Percentiles rank a stretch among this genome's conserved stretches.
Evolutionary conservation across 495 filamentous ascomycete genomes (phyloP).

Genomic region (Umbilicaria muhlenbergii): DNA sequence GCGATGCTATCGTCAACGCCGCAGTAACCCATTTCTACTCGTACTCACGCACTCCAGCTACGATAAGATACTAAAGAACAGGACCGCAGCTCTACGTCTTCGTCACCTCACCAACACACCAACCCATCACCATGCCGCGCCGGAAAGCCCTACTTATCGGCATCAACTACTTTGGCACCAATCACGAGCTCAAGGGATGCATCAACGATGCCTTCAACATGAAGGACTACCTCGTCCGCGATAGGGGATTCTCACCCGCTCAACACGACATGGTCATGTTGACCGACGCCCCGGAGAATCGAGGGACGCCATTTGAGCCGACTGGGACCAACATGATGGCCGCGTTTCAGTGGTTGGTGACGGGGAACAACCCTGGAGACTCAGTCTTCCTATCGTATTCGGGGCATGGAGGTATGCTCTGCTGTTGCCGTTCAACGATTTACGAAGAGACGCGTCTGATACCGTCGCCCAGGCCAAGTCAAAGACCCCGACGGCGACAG

Average conservation of each 20-base stretch:
- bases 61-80: too few species aligned
- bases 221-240: slow-evolving; percentile 24
- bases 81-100: too few species aligned
- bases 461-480: slow-evolving; percentile 22
- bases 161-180: slow-evolving; percentile 42
- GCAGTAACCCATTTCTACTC: too few species aligned
- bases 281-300: slow-evolving; percentile 31
- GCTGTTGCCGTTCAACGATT: not conserved
- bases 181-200: slow-evolving; percentile 36
- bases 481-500: slow-evolving; percentile 27
- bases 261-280: slow-evolving; percentile 35
- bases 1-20: too few species aligned
- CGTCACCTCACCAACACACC: too few species aligned
- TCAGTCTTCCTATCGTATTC: slow-evolving; percentile 40
- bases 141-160: slow-evolving; percentile 44
- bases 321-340: slow-evolving; percentile 39
- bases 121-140: slow-evolving; percentile 16
- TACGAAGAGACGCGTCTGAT: not conserved
- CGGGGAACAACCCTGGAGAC: slow-evolving; percentile 30
- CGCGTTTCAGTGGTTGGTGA: slow-evolving; percentile 40
- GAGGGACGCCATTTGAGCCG: slow-evolving; percentile 33
- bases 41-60: too few species aligned
- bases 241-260: slow-evolving; percentile 33
- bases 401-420: slow-evolving; percentile 34
- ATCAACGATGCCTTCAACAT: slow-evolving; percentile 40